Evolutionary conservation across 306 rosid genomes (phyloP), one percentile per base, ranked within the genome.

Genomic region (Cyamopsis tetragonoloba): DNA sequence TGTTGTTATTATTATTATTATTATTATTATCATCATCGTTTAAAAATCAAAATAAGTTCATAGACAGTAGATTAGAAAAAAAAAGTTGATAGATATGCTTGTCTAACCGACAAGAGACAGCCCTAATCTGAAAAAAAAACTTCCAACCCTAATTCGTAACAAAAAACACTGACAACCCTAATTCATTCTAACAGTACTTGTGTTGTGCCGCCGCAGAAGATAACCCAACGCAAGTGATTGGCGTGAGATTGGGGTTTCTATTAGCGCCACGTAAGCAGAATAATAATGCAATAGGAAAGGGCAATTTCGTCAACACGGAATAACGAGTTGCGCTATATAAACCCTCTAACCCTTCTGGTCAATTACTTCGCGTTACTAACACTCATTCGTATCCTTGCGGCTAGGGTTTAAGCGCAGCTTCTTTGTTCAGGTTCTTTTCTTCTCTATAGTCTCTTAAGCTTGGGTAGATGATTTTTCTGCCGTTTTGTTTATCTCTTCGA

Each of bases 381-480:
- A 12, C 12, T 30, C 75, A 1, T 3, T 66, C 38, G 11, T 0
- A 22, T 4, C 6, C 48, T 48, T 0, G 57, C 56, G 39, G 58
- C 74, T 75, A 75, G 75, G 80, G 70, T 68, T 68, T 48, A 9
- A 13, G 18, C 50, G 58, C 71, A 39, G 59, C 71, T 49, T 48
- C 62, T 24, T 8, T 44, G 23, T 2, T 50, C 43, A 2, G 68
- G 75, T 75, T 68, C 3, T 0, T 15, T 0, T 17, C 5, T 48
- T 28, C 18, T 14, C n/a, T 6, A n/a, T n/a, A n/a, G n/a, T n/a
- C n/a, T n/a, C n/a, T n/a, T n/a, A n/a, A n/a, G n/a, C n/a, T n/a
- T n/a, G n/a, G n/a, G n/a, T n/a, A n/a, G n/a, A n/a, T n/a, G 1
- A 2, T 22, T 20, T 28, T 37, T 0, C 4, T 5, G 0, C 24